These are phyloP conservation scores for Dianthus caryophyllus DNA, from an alignment of 148 eudicot species.

Conservation along the genomic window DNA sequence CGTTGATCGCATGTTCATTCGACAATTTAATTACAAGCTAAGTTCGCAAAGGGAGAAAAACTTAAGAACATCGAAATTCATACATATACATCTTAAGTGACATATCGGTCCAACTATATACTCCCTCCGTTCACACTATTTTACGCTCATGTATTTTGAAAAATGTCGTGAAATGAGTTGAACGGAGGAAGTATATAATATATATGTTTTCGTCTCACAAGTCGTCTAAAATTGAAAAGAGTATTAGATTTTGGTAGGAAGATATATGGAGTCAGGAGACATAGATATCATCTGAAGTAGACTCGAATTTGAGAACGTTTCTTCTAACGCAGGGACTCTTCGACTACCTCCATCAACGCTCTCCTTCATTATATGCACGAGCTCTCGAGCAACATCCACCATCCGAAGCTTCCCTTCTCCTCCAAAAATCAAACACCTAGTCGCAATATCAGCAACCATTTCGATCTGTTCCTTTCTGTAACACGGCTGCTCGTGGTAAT, in stretches of 20 bases:
- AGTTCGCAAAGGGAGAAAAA: not conserved
- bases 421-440: slow-evolving; percentile 73
- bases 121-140: too few species aligned
- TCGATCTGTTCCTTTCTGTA: slow-evolving; percentile 59
- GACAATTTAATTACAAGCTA: too few species aligned
- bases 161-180: too few species aligned
- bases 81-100: not conserved
- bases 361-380: slow-evolving; percentile 43
- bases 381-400: slow-evolving; percentile 65
- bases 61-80: slow-evolving; percentile 3
- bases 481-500: slow-evolving; percentile 68
- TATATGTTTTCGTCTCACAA: not conserved
- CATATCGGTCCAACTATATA: too few species aligned
- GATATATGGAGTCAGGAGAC: slow-evolving; percentile 81
- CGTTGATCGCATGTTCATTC: slow-evolving; percentile 16
- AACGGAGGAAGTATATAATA: too few species aligned
- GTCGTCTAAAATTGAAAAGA: not conserved
- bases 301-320: slow-evolving; percentile 82
- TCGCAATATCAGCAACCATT: slow-evolving; percentile 63
- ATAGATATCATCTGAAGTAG: slow-evolving; percentile 87
- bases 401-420: slow-evolving; percentile 59
- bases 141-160: too few species aligned
- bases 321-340: slow-evolving; percentile 57
- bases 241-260: slow-evolving; percentile 33
- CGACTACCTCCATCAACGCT: slow-evolving; percentile 47